Evolutionary conservation across 257 asterid genomes (phyloP).

Genomic region (Cordia subcordata): DNA sequence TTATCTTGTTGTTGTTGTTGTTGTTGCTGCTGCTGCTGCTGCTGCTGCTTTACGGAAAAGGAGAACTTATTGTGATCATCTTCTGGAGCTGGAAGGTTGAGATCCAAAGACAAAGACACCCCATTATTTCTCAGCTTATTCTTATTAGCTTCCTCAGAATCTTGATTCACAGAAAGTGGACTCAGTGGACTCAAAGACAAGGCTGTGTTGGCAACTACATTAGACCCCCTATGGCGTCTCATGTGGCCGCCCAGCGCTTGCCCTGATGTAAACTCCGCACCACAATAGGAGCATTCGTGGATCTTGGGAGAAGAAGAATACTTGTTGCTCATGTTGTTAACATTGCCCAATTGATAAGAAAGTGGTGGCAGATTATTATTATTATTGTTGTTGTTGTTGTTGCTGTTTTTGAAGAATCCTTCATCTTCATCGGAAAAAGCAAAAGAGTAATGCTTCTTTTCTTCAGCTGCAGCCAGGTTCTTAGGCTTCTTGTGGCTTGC

Average conservation of each 20-base stretch:
- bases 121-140: constrained; percentile 24
- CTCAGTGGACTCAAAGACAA: constrained; percentile 28
- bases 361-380: constrained; percentile 17
- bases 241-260: constrained; percentile 48
- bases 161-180: constrained; percentile 23
- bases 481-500: constrained; percentile 58
- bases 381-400: constrained; percentile 1
- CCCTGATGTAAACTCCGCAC: constrained; percentile 40
- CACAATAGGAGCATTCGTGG: constrained; percentile 39
- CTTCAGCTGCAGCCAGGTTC: constrained; percentile 13
- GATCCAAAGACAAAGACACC: constrained; percentile 50
- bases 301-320: constrained; percentile 16
- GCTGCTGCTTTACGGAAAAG: constrained; percentile 21
- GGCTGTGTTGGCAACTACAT: constrained; percentile 15
- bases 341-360: constrained; percentile 19
- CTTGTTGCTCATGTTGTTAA: background rate
- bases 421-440: constrained; percentile 30
- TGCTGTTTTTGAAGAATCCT: constrained; percentile 10
- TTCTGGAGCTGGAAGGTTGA: constrained; percentile 66
- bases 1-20: constrained; percentile 14
- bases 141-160: constrained; percentile 15
- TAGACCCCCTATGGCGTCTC: constrained; percentile 39
- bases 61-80: constrained; percentile 38
- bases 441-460: constrained; percentile 9
- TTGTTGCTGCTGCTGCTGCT: constrained; percentile 19